A percentile compares a stretch with the other conserved stretches of the same genome.
These are phyloP conservation scores for Peronospora farinosa DNA, from an alignment of 352 stramenopile species.

Conservation along the genomic window DNA sequence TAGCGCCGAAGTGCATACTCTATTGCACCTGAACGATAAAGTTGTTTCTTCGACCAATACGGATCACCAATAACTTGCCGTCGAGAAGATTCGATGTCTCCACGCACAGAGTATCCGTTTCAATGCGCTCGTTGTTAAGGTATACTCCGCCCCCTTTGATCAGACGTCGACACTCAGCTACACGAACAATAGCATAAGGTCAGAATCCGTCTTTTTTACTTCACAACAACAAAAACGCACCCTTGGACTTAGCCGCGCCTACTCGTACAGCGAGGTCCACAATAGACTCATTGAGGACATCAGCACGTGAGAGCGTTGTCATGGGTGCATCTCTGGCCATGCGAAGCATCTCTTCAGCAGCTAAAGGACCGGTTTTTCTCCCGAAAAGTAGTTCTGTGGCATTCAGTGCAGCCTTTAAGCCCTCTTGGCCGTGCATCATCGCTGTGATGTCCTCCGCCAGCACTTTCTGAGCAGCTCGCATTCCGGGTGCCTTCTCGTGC, in stretches of 20 bases:
- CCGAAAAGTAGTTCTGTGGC: conserved; percentile 67
- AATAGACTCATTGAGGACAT: conserved; percentile 71
- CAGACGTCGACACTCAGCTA: conserved; percentile 90
- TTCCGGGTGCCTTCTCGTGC: conserved; percentile 71
- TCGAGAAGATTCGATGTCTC: conserved; percentile 55
- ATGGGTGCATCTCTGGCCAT: conserved; percentile 66
- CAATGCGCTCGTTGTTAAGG: conserved; percentile 86
- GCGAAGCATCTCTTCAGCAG: conserved; percentile 54
- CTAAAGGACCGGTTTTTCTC: conserved; percentile 51
- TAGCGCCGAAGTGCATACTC: background rate
- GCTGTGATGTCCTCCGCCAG: conserved; percentile 82
- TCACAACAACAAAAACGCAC: conserved; percentile 14
- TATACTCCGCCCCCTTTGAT: conserved; percentile 95
- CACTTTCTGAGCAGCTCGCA: conserved; percentile 64
- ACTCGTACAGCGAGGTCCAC: conserved; percentile 89
- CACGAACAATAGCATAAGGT: conserved; percentile 8
- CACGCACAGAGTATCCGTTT: conserved; percentile 36
- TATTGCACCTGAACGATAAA: conserved; percentile 63
- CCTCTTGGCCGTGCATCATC: conserved; percentile 91
- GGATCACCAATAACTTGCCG: conserved; percentile 57
- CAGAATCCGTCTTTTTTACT: background rate
- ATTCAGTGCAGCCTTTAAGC: conserved; percentile 49
- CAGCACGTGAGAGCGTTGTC: conserved; percentile 28
- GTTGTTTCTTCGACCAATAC: conserved; percentile 74
- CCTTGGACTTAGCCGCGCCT: conserved; percentile 89